phyloP scores from a whole-genome alignment of 2,329 filamentous ascomycete genomes.

The Diaporthe humulicola region DNA sequence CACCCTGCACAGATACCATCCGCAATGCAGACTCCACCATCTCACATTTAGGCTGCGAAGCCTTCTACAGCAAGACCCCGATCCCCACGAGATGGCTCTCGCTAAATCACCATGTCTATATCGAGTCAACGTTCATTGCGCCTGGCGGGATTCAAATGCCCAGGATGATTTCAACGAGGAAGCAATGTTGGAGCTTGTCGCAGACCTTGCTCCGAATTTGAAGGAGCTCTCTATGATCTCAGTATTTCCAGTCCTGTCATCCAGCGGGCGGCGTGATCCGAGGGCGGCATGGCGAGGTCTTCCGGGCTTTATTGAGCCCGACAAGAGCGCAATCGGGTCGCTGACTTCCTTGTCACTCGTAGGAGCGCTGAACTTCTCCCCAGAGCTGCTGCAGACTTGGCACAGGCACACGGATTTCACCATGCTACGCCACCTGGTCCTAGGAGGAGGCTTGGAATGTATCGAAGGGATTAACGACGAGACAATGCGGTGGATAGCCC shows the following conservation, averaged over 20 bases:
- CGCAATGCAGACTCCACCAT: constrained; percentile 29
- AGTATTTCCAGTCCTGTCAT: too few species aligned
- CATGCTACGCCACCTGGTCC: background rate
- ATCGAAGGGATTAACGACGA: too few species aligned
- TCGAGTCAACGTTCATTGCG: background rate
- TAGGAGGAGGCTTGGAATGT: constrained; percentile 11
- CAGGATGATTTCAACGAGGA: constrained; percentile 22
- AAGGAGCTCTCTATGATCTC: constrained; percentile 11
- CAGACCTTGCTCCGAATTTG: constrained; percentile 29
- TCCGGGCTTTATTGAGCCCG: background rate
- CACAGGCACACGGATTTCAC: constrained; percentile 21
- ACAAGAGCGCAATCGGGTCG: too few species aligned
- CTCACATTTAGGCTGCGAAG: constrained; percentile 28
- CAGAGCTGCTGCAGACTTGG: constrained; percentile 4
- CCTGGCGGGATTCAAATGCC: background rate
- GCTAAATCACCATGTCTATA: constrained; percentile 28
- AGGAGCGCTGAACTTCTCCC: background rate
- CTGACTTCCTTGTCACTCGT: constrained; percentile 26
- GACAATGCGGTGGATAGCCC: background rate
- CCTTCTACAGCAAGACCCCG: background rate
- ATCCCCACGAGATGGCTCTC: constrained; percentile 22
- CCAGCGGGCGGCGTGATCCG: too few species aligned
- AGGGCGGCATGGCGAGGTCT: constrained; percentile 23
- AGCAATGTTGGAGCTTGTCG: constrained; percentile 31
- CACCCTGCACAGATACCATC: constrained; percentile 12